A percentile compares a stretch with the other conserved stretches of the same genome.
phyloP scores from a whole-genome alignment of 805 yeast genomes.

The Wilhelminamyces savonicus region DNA sequence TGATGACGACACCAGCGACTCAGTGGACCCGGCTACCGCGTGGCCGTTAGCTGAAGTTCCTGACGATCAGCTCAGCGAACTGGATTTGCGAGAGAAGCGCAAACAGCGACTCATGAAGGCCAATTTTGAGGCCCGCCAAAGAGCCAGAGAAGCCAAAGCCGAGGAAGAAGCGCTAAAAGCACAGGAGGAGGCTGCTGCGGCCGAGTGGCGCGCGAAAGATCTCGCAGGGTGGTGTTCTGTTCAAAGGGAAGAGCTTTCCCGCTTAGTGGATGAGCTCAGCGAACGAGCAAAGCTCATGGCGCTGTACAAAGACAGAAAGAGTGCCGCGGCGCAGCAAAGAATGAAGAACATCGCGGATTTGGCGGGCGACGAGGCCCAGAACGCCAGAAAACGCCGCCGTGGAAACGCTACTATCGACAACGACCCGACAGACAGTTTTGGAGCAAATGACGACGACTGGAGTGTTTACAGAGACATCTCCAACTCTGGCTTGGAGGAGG shows the following conservation, averaged over 20 bases:
- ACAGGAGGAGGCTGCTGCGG: conserved; percentile 59
- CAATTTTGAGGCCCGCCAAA: conserved; percentile 79
- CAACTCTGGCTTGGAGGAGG: conserved; percentile 69
- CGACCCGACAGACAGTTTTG: conserved; percentile 91
- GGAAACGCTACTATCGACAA: conserved; percentile 68
- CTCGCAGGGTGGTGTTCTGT: conserved; percentile 73
- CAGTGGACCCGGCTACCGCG: conserved; percentile 45
- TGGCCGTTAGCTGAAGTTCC: conserved; percentile 75
- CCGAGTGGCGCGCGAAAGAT: conserved; percentile 71
- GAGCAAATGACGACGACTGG: conserved; percentile 96
- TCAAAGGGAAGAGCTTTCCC: conserved; percentile 56
- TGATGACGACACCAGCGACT: conserved; percentile 27
- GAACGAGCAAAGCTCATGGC: conserved; percentile 66
- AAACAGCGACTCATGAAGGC: conserved; percentile 79
- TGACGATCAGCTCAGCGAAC: conserved; percentile 75
- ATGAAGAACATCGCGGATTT: conserved; percentile 87
- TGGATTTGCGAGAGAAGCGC: conserved; percentile 79
- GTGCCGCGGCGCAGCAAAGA: conserved; percentile 84
- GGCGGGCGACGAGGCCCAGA: conserved; percentile 62
- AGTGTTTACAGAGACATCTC: conserved; percentile 80
- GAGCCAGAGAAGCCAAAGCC: conserved; percentile 74
- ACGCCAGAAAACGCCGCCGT: conserved; percentile 38
- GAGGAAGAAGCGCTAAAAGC: conserved; percentile 54
- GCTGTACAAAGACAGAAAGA: conserved; percentile 81
- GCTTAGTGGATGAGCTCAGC: conserved; percentile 53